Conservation (phyloP, 768 basidiomycete genomes). For the Panellus pusillus region DNA sequence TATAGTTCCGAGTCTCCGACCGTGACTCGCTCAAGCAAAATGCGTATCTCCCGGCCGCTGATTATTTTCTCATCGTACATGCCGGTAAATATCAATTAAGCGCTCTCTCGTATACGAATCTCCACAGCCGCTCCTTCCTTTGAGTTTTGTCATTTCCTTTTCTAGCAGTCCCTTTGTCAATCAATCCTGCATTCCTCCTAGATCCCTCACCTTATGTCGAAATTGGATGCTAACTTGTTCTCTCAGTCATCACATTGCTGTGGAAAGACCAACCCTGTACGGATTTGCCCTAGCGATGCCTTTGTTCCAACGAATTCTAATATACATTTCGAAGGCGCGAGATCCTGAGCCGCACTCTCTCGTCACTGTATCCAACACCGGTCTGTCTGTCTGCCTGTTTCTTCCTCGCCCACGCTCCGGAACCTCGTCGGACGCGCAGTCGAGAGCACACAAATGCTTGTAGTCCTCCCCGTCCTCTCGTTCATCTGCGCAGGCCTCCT, state of each 20-base stretch:
- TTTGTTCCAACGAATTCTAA: slow-evolving; percentile 6
- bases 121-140: no score
- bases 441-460: not conserved
- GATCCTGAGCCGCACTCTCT: slow-evolving; percentile 3
- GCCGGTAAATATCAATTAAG: no score
- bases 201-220: slow-evolving; percentile 7
- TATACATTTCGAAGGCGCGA: slow-evolving; percentile 5
- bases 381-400: no score
- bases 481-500: slow-evolving; percentile 12
- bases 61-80: no score
- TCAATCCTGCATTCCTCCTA: no score
- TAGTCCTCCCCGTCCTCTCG: slow-evolving; percentile 10
- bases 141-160: no score
- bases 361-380: slow-evolving; percentile 12
- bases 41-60: no score
- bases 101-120: no score
- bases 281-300: slow-evolving; percentile 7
- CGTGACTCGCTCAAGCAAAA: no score
- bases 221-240: slow-evolving; percentile 12
- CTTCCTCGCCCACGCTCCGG: not conserved
- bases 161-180: no score
- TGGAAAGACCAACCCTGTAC: not conserved
- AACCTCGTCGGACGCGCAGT: not conserved
- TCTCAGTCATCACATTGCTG: not conserved
- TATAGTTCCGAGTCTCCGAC: no score